Evolutionary conservation across 805 yeast species (phyloP).

Genomic region (Candida tallmaniae): DNA sequence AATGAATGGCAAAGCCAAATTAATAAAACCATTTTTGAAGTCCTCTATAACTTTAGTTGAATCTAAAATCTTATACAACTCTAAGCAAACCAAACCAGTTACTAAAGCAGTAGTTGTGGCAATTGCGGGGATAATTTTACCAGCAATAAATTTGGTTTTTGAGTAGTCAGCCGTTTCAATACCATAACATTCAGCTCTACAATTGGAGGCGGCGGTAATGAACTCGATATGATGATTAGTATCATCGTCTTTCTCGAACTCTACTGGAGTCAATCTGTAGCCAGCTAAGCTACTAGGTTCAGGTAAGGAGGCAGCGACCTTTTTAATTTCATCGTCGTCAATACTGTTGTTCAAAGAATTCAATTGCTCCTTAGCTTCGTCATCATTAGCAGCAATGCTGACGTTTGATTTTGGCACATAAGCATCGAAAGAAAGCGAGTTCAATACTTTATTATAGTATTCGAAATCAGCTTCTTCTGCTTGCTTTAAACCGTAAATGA

Average conservation of each 20-base stretch:
- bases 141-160: slow-evolving; percentile 95
- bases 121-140: slow-evolving; percentile 97
- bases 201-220: slow-evolving; percentile 91
- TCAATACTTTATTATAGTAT: slow-evolving; percentile 53
- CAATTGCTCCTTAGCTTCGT: slow-evolving; percentile 84
- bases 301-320: slow-evolving; percentile 76
- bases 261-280: slow-evolving; percentile 81
- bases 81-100: slow-evolving; percentile 90
- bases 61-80: slow-evolving; percentile 91
- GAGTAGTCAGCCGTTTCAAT: slow-evolving; percentile 86
- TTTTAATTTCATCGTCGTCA: slow-evolving; percentile 62
- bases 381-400: slow-evolving; percentile 78
- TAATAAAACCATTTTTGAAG: slow-evolving; percentile 15
- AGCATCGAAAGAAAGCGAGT: slow-evolving; percentile 39
- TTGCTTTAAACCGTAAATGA: slow-evolving; percentile 83
- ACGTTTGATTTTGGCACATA: slow-evolving; percentile 74
- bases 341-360: slow-evolving; percentile 30
- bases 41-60: slow-evolving; percentile 54
- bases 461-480: slow-evolving; percentile 48
- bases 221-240: slow-evolving; percentile 94
- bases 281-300: slow-evolving; percentile 86
- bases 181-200: slow-evolving; percentile 88
- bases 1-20: slow-evolving; percentile 72
- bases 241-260: slow-evolving; percentile 98
- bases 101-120: slow-evolving; percentile 99